Conservation (phyloP, 495 filamentous ascomycete genomes). For the Jackrogersella multiformis region DNA sequence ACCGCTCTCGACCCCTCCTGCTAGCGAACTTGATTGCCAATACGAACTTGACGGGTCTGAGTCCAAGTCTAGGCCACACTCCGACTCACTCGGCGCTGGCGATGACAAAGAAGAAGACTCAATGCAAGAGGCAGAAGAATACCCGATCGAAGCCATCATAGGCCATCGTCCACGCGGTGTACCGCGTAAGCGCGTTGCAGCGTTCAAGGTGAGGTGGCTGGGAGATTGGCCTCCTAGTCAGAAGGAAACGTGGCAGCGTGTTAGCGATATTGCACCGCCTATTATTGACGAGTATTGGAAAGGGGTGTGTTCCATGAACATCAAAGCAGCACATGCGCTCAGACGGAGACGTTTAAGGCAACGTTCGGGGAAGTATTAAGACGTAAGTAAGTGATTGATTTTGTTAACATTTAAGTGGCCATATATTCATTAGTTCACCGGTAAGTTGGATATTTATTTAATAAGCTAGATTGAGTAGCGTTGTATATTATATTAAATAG, state of each 20-base stretch:
- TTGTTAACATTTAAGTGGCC: too few relatives aligned
- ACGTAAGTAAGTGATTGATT: not conserved
- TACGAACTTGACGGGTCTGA: not conserved
- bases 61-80: not conserved
- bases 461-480: too few relatives aligned
- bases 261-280: not conserved
- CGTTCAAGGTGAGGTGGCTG: constrained; percentile 13
- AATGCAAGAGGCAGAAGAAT: not conserved
- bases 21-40: not conserved
- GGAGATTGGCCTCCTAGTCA: constrained; percentile 9
- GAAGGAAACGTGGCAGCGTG: constrained; percentile 2
- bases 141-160: constrained; percentile 10
- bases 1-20: not conserved
- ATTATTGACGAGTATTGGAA: constrained; percentile 10
- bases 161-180: not conserved
- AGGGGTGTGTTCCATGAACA: not conserved
- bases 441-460: too few relatives aligned
- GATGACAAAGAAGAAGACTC: not conserved
- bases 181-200: not conserved
- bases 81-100: not conserved
- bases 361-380: not conserved
- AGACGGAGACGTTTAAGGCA: not conserved
- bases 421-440: too few relatives aligned
- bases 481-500: too few relatives aligned
- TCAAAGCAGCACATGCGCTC: not conserved